phyloP scores from a whole-genome alignment of 2,329 filamentous ascomycete species.

The Gremmenia infestans region DNA sequence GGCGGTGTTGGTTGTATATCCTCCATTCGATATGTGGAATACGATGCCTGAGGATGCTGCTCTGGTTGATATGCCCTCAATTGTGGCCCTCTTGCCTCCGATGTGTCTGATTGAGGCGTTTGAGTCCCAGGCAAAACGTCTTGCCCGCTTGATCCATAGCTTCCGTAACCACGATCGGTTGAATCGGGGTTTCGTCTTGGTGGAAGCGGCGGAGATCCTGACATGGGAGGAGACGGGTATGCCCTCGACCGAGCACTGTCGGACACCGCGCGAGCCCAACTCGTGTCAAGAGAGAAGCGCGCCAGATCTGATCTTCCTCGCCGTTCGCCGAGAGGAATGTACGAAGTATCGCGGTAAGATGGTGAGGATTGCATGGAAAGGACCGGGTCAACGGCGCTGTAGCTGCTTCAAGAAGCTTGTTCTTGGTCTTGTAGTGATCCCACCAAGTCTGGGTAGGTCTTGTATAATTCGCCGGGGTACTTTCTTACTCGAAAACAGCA shows the following conservation, averaged over 20 bases:
- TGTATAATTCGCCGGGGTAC: conserved; percentile 10
- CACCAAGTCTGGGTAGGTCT: conserved; percentile 7
- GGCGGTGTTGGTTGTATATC: conserved; percentile 17
- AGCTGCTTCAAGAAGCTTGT: conserved; percentile 16
- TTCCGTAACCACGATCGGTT: conserved; percentile 48
- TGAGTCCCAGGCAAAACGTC: conserved; percentile 45
- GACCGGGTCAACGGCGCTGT: conserved; percentile 13
- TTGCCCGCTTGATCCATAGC: conserved; percentile 40
- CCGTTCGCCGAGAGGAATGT: conserved; percentile 50
- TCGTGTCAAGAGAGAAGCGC: conserved; percentile 51
- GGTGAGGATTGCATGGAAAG: conserved; percentile 52
- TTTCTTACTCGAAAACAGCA: conserved; percentile 13
- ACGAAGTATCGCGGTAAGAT: conserved; percentile 36
- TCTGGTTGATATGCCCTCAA: conserved; percentile 38
- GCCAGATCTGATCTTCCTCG: conserved; percentile 52
- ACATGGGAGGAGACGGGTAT: conserved; percentile 72
- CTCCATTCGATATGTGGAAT: conserved; percentile 23
- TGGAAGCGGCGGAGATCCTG: conserved; percentile 60
- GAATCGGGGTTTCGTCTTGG: conserved; percentile 54
- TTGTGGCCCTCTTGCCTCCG: conserved; percentile 23
- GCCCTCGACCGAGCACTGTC: conserved; percentile 52
- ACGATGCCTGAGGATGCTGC: conserved; percentile 18
- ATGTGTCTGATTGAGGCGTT: conserved; percentile 24
- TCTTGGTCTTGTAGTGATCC: conserved; percentile 14
- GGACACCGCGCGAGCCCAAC: conserved; percentile 51